Percentiles rank a stretch among this genome's conserved stretches.
Evolutionary conservation across 1,139 yeast species (phyloP).

Genomic region (Nadsonia commutata): DNA sequence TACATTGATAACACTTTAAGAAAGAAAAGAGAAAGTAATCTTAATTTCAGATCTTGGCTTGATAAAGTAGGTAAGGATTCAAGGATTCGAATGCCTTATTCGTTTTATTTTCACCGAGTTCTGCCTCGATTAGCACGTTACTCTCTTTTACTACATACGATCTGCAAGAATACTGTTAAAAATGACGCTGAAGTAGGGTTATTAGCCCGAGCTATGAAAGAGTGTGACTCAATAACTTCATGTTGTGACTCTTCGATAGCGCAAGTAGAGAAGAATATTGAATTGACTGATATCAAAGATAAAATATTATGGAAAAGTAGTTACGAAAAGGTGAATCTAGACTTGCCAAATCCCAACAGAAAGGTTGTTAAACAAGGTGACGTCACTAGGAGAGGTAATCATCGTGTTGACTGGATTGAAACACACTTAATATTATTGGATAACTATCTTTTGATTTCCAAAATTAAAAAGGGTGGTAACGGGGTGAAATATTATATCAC

Average conservation of each 20-base stretch:
- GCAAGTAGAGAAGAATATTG: slow-evolving; percentile 27
- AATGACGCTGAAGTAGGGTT: slow-evolving; percentile 42
- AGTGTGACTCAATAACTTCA: slow-evolving; percentile 30
- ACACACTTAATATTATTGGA: slow-evolving; percentile 52
- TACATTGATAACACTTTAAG: slow-evolving; percentile 22
- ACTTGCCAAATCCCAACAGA: slow-evolving; percentile 42
- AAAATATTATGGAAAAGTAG: slow-evolving; percentile 26
- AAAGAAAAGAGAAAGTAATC: slow-evolving; percentile 28
- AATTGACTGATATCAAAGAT: slow-evolving; percentile 21
- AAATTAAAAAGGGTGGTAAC: slow-evolving; percentile 24
- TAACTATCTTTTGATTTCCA: slow-evolving; percentile 58
- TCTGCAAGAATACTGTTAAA: slow-evolving; percentile 36
- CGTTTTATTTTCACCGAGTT: slow-evolving; percentile 59
- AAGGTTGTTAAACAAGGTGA: slow-evolving; percentile 47
- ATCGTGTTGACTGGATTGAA: slow-evolving; percentile 32
- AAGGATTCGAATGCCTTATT: slow-evolving; percentile 38
- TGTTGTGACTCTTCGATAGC: slow-evolving; percentile 34
- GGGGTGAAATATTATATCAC: slow-evolving; percentile 22
- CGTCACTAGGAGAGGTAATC: slow-evolving; percentile 46
- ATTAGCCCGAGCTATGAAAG: slow-evolving; percentile 40
- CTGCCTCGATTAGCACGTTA: slow-evolving; percentile 61
- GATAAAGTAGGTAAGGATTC: slow-evolving; percentile 30
- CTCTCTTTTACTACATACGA: slow-evolving; percentile 50
- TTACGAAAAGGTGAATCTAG: slow-evolving; percentile 28
- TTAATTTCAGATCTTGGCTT: slow-evolving; percentile 38